Evolutionary conservation across 1,284 basidiomycete species (phyloP), one percentile per base, ranked within the genome.

Genomic region (Microbotryum silenes-acaulis): DNA sequence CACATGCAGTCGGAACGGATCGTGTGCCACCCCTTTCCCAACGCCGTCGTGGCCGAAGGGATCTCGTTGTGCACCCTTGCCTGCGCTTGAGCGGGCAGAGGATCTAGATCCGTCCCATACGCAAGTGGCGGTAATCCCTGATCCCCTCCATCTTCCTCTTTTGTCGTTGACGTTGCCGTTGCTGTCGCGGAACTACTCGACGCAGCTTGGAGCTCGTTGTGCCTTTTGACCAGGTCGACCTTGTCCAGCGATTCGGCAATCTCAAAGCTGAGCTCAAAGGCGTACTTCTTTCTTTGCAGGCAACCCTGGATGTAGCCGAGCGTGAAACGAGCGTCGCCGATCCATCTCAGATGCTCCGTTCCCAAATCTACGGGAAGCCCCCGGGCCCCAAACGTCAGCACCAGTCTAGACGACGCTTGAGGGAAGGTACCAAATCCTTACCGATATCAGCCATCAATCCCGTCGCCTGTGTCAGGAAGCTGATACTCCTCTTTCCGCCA

Each of bases 291-390:
- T 1, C 65, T 50, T 5, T 23, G n/a, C 27, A 63, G 37, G 3
- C 58, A 57, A 14, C 87, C 89, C 57, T 84, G 81, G 2, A 97
- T 72, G 73, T 86, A 87, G 4, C 93, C 92, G 57, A 85, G 79
- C n/a, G 88, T 73, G 76, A 97, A 98, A 2, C 94, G 85, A 9
- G 82, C 79, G 73, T 91, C 88, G n/a, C 94, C 94, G 82, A 98
- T 85, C 85, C 90, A 96, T 4, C 94, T 83, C 51, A 93, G 75
- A 70, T 88, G 78, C 62, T 97, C 92, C 0, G 92, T 97, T 20
- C 89, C 81, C 20, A 76, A 61, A 57, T 77, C 78, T 71, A 49
- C 16, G n/a, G n/a, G 5, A 42, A 2, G 8, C 2, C 8, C 16
- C 3, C 31, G 48, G 31, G 31, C 31, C 9, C 31, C 45, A 47